Percentiles rank a stretch among this genome's conserved stretches.
Conservation (phyloP, 495 filamentous ascomycete species). For the Entonaema liquescens region DNA sequence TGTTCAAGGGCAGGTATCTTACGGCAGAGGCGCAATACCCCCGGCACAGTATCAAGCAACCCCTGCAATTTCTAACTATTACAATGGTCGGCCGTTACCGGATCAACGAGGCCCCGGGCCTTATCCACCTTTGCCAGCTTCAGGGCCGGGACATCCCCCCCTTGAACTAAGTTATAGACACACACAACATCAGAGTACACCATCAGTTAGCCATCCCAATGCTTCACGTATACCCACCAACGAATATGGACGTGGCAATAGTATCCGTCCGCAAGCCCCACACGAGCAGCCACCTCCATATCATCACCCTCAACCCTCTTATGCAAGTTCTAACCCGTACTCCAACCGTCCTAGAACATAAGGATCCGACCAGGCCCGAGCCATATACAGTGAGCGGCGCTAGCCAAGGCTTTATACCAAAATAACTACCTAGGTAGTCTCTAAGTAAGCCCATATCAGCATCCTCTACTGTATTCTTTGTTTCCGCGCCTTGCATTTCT, state of each 20-base stretch:
- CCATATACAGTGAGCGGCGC: conserved; percentile 25
- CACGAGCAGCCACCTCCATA: conserved; percentile 13
- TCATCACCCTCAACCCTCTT: conserved; percentile 23
- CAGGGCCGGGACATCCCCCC: not conserved
- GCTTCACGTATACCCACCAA: not conserved
- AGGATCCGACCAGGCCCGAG: conserved; percentile 22
- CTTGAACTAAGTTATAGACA: conserved; percentile 41
- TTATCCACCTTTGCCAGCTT: conserved; percentile 3
- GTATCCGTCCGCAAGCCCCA: not conserved
- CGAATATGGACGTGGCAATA: conserved; percentile 11
- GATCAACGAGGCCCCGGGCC: not conserved
- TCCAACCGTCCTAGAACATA: not conserved
- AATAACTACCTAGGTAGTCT: no score
- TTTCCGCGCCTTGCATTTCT: not conserved
- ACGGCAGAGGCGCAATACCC: conserved; percentile 8
- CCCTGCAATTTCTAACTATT: conserved; percentile 1
- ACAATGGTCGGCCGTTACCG: conserved; percentile 4
- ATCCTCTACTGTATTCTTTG: not conserved
- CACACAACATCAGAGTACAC: conserved; percentile 49
- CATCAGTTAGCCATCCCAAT: conserved; percentile 22
- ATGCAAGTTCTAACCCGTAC: conserved; percentile 15
- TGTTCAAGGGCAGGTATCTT: not conserved
- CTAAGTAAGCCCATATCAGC: not conserved
- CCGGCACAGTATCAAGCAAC: not conserved
- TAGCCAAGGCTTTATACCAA: conserved; percentile 4